phyloP scores from a whole-genome alignment of 2,329 filamentous ascomycete species.

The Tolypocladium pustulatum region DNA sequence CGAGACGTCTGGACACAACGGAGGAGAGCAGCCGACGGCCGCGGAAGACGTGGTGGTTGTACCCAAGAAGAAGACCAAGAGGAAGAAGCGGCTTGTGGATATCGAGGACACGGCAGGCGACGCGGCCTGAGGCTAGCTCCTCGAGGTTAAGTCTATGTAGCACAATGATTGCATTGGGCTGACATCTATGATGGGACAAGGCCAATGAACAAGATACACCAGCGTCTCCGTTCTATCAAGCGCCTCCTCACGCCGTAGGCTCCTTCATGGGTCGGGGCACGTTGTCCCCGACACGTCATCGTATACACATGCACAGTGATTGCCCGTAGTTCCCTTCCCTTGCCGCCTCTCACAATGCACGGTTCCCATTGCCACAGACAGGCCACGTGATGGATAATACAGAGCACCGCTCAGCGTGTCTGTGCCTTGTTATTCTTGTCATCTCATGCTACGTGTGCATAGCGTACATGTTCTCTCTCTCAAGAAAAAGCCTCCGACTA shows the following conservation, averaged over 20 bases:
- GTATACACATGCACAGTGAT: not conserved
- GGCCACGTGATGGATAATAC: not conserved
- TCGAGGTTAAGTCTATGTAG: not conserved
- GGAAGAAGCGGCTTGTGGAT: constrained; percentile 23
- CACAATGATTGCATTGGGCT: not conserved
- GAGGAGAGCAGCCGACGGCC: not conserved
- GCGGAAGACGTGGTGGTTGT: constrained; percentile 15
- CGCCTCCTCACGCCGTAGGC: not conserved
- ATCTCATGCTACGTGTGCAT: not conserved
- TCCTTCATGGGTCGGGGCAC: not conserved
- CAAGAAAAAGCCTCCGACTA: not conserved
- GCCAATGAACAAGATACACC: not conserved
- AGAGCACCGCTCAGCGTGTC: not conserved
- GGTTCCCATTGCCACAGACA: not conserved
- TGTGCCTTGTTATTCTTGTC: not conserved
- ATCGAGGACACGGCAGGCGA: constrained; percentile 14
- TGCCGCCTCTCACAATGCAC: not conserved
- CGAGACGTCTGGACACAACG: not conserved
- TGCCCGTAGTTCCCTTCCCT: not conserved
- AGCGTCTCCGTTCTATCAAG: not conserved
- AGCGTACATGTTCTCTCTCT: not conserved
- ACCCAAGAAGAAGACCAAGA: constrained; percentile 40
- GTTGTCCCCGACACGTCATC: not conserved
- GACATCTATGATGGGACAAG: not conserved
- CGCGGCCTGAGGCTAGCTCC: not conserved